Conservation (phyloP, 2,329 filamentous ascomycete species). For the Microdochium nivale region DNA sequence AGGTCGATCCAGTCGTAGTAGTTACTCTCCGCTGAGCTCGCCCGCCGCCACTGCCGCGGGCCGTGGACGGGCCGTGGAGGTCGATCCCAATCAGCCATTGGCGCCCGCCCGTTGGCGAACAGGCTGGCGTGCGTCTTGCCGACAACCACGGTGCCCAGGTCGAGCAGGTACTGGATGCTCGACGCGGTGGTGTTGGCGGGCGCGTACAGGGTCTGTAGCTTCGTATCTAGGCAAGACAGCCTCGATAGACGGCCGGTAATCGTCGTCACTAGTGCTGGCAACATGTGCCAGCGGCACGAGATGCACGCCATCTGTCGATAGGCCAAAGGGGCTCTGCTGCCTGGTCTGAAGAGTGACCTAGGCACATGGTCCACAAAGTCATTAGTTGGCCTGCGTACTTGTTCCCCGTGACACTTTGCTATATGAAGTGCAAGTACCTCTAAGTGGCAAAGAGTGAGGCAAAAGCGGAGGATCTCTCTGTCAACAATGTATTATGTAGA, state of each 20-base stretch:
- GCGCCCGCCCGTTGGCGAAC: slow-evolving; percentile 32
- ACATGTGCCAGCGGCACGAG: neutral
- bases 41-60: slow-evolving; percentile 36
- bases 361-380: neutral
- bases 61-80: slow-evolving; percentile 33
- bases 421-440: no score
- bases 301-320: neutral
- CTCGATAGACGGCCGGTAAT: neutral
- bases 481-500: no score
- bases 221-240: neutral
- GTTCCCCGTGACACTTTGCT: no score
- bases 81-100: slow-evolving; percentile 41
- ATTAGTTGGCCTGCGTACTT: neutral
- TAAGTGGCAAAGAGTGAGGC: no score
- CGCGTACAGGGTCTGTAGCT: slow-evolving; percentile 31
- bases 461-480: no score
- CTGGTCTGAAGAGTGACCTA: neutral
- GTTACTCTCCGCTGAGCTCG: slow-evolving; percentile 25
- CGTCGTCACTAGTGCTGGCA: neutral
- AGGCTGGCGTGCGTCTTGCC: slow-evolving; percentile 38
- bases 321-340: neutral
- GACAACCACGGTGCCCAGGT: slow-evolving; percentile 46
- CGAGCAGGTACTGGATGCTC: slow-evolving; percentile 46
- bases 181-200: slow-evolving; percentile 36
- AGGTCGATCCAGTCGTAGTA: slow-evolving; percentile 39